phyloP scores from a whole-genome alignment of 2,329 filamentous ascomycete genomes.

The Fusarium incarnatum region DNA sequence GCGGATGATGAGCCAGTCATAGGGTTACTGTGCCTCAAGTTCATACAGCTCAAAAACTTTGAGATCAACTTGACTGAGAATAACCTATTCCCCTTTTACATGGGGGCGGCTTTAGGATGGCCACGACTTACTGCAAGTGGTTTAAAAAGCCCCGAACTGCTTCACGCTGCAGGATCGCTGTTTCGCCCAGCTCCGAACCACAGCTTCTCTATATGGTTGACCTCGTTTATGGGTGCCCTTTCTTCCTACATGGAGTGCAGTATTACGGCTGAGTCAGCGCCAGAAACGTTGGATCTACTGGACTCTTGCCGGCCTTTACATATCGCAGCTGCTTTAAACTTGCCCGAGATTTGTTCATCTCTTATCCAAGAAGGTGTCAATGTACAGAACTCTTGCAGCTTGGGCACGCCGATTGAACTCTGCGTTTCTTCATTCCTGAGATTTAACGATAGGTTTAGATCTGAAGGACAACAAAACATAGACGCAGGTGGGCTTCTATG shows the following conservation, averaged over 20 bases:
- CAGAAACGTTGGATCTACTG: too few relatives aligned
- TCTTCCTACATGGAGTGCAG: too few relatives aligned
- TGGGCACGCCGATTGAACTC: not conserved
- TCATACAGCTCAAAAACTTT: not conserved
- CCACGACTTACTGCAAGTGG: not conserved
- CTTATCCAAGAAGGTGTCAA: not conserved
- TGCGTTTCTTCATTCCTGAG: not conserved
- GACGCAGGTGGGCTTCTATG: too few relatives aligned
- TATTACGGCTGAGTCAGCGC: too few relatives aligned
- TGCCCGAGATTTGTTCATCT: not conserved
- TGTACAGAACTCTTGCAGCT: fast-evolving
- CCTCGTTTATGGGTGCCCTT: too few relatives aligned
- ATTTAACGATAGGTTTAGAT: not conserved
- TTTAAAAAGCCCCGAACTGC: fast-evolving
- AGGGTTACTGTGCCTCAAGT: not conserved
- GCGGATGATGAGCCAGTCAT: fast-evolving
- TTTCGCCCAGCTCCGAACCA: not conserved
- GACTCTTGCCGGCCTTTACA: not conserved
- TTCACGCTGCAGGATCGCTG: not conserved
- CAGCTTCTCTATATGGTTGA: fast-evolving
- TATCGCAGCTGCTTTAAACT: not conserved
- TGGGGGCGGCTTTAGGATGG: not conserved
- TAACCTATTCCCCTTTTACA: not conserved
- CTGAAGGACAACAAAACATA: too few relatives aligned
- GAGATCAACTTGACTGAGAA: not conserved